Conservation (phyloP, 2,329 filamentous ascomycete genomes). For the Macrophomina phaseolina region DNA sequence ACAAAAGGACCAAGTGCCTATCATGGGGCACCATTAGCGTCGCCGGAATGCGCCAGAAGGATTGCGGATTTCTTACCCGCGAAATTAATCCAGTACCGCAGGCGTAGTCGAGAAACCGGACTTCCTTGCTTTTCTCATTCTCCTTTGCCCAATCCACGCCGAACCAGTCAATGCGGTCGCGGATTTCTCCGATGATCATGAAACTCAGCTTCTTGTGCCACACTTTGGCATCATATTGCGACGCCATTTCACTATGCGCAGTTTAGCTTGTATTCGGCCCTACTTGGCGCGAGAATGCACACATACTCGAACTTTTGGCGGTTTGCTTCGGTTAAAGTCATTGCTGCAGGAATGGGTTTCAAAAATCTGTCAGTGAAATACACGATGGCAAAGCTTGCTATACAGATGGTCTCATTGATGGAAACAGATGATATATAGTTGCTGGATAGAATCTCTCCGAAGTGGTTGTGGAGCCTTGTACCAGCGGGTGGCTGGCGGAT, state of each 20-base stretch:
- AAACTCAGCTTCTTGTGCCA: constrained; percentile 60
- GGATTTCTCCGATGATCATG: constrained; percentile 62
- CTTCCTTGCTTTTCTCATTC: constrained; percentile 29
- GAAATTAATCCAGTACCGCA: constrained; percentile 74
- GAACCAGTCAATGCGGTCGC: constrained; percentile 63
- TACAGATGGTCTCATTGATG: neutral
- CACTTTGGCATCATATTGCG: constrained; percentile 61
- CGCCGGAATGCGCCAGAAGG: constrained; percentile 3
- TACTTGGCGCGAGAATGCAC: neutral
- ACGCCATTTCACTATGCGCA: constrained; percentile 56
- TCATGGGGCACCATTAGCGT: neutral
- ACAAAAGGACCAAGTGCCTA: constrained; percentile 67
- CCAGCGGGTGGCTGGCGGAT: constrained; percentile 17
- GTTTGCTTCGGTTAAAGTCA: constrained; percentile 40
- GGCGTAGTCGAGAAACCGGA: constrained; percentile 74
- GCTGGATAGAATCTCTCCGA: neutral
- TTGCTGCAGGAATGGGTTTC: neutral
- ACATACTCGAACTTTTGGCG: constrained; percentile 44
- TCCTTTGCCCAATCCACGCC: constrained; percentile 60
- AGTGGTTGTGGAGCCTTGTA: neutral
- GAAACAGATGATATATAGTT: neutral
- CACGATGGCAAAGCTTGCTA: neutral
- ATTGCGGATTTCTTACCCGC: constrained; percentile 52
- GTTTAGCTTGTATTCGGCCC: constrained; percentile 21
- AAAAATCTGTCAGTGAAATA: neutral